Evolutionary conservation across 257 asterid genomes (phyloP), one percentile per base, ranked within the genome.

Genomic region (Solanum paucissectum): DNA sequence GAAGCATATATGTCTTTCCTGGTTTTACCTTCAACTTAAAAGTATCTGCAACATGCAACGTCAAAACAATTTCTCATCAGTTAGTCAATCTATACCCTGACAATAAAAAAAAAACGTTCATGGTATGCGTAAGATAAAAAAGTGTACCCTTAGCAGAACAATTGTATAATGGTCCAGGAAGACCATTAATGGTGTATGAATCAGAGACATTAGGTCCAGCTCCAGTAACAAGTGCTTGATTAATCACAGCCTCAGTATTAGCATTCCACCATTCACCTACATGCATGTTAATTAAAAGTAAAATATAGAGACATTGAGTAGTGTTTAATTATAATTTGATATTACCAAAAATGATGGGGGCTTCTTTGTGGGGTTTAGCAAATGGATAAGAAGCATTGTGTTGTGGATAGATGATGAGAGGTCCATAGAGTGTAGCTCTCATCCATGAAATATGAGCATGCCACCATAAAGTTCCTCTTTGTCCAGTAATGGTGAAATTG

Each of bases 361-460:
- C 88, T 90, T 94, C 92, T 79, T 90, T 92, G 86, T 92, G 88
- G 11, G 96, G 98, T 85, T 92, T 93, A 27, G 87, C 88, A 52
- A 95, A 95, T 13, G 97, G 98, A 83, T 95, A 95, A 27, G 94
- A 52, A 29, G 88, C 68, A 71, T 93, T 92, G 42, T 88, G 88
- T 60, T 62, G 83, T 0, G 95, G 97, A 38, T 92, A 90, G 60
- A 94, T 90, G 36, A 94, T 87, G 23, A 93, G 71, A 5, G 98
- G 94, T 20, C 98, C 96, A 86, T 94, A 88, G 4, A 94, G 87
- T 23, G 95, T 92, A 82, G 93, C 93, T 85, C 97, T 88, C 72
- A 94, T 81, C 98, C 98, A 95, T 33, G 96, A 90, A 86, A 92
- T 86, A 71, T 95, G 98, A 27, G 98, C 98, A 92, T 94, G 97